Evolutionary conservation across 805 yeast genomes (phyloP).

Genomic region (Metschnikowia koreensis): DNA sequence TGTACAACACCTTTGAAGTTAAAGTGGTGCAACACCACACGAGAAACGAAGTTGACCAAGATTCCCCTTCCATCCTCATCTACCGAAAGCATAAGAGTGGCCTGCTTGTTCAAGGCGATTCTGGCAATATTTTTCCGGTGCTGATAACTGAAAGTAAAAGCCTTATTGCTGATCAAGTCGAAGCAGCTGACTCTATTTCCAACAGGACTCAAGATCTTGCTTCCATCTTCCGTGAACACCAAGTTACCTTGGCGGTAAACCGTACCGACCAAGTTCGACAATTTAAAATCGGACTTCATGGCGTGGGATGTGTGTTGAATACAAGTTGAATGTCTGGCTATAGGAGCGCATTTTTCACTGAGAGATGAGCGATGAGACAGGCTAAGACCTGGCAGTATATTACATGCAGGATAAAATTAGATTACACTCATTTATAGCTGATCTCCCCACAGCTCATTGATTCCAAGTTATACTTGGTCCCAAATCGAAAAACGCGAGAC

Average conservation of each 20-base stretch:
- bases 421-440: no score
- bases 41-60: constrained; percentile 75
- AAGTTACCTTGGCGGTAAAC: constrained; percentile 93
- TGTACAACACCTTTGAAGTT: constrained; percentile 79
- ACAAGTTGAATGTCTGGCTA: neutral
- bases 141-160: constrained; percentile 88
- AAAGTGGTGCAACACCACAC: constrained; percentile 89
- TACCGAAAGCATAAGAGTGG: constrained; percentile 73
- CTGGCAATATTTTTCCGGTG: constrained; percentile 81
- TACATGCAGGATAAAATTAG: neutral
- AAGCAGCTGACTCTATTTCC: constrained; percentile 91
- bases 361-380: constrained; percentile 18
- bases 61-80: constrained; percentile 94
- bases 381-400: neutral
- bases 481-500: no score
- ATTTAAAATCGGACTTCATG: constrained; percentile 87
- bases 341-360: constrained; percentile 12
- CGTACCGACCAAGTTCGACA: constrained; percentile 88
- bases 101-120: constrained; percentile 80
- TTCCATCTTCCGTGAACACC: constrained; percentile 82
- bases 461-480: no score
- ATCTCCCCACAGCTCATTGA: no score
- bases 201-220: constrained; percentile 80
- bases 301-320: neutral
- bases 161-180: constrained; percentile 78